Base-by-base conservation (phyloP, 495 filamentous ascomycete species). In the Letharia columbiana region DNA sequence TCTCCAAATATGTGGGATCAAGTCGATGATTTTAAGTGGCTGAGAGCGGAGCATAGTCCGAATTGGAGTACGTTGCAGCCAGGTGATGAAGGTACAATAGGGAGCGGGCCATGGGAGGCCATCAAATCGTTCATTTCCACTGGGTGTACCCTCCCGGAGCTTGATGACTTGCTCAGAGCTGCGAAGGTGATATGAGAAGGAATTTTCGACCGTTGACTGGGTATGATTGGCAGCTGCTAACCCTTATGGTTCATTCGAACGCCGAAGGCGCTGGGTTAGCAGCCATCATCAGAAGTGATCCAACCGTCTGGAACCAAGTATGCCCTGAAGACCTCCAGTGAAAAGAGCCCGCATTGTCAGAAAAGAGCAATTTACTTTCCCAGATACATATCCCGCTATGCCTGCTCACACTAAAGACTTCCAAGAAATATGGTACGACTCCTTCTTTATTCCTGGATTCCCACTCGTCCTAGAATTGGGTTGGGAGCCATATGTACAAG, bases 1-100 rank as follows among this genome's bases (percentile, higher is more conserved):
- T 50, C 58, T 31, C 68, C 75, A 64, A 92, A 94, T 74, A 80
- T 87, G 66, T 98, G 91, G 89, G 84, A 90, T 70, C 85, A 95
- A 71, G 87, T 98, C 18, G 90, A 97, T 71, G 94, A 98, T 71
- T 98, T 98, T 80, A 94, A 96, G 75, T 98, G 95, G 95, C 82
- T 96, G 67, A 95, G 91, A 75, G 78, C 82, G 15, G 89, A 89
- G 58, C 86, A 84, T 23, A 96, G 90, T 69, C 94, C 94, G 1
- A 92, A 98, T 73, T 98, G 93, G 91, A 84, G 80, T 57, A 72
- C 92, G 13, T 65, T 97, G 50, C 77, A 81, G 20, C 81, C 81
- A 56, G 80, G 79, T 28, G 78, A 89, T 45, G 28, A 35, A 35
- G 23, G 39, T 39, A 66, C 45, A 12, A 47, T 67, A 13, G n/a